phyloP scores from a whole-genome alignment of 148 eudicot species.

The Euryodendron excelsum region DNA sequence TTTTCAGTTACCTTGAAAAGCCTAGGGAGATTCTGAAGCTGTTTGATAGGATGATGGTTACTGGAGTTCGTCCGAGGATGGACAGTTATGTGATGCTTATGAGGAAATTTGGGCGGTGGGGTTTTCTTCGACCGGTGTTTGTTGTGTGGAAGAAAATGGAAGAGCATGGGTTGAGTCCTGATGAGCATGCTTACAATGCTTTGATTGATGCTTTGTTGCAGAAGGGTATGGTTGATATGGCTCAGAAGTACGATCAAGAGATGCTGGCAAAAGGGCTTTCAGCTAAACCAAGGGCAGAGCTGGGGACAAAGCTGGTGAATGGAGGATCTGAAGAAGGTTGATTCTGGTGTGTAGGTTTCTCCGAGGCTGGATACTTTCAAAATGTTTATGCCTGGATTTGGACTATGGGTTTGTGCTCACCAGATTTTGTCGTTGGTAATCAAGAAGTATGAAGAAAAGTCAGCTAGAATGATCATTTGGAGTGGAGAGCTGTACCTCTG shows the following conservation, averaged over 20 bases:
- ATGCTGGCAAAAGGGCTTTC: conserved; percentile 90
- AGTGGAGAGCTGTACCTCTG: neutral
- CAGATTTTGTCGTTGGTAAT: neutral
- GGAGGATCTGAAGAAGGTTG: conserved; percentile 24
- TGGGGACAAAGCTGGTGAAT: conserved; percentile 36
- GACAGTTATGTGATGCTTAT: conserved; percentile 94
- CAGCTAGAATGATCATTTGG: neutral
- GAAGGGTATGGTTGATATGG: conserved; percentile 88
- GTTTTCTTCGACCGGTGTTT: conserved; percentile 81
- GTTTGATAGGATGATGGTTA: conserved; percentile 74
- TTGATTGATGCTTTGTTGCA: conserved; percentile 86
- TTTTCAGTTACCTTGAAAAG: conserved; percentile 69
- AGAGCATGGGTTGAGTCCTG: conserved; percentile 80
- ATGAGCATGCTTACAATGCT: conserved; percentile 84
- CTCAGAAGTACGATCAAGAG: conserved; percentile 77
- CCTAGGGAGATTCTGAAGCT: conserved; percentile 72
- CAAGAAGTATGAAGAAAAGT: neutral
- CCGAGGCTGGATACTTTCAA: neutral
- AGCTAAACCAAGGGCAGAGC: conserved; percentile 70
- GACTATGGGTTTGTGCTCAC: neutral
- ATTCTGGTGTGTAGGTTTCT: neutral
- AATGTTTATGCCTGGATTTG: neutral
- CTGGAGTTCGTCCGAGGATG: conserved; percentile 66
- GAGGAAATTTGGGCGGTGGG: conserved; percentile 95
- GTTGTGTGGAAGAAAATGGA: conserved; percentile 81